Conservation (phyloP, 331 rosid species). For the Rosa hybrid region DNA sequence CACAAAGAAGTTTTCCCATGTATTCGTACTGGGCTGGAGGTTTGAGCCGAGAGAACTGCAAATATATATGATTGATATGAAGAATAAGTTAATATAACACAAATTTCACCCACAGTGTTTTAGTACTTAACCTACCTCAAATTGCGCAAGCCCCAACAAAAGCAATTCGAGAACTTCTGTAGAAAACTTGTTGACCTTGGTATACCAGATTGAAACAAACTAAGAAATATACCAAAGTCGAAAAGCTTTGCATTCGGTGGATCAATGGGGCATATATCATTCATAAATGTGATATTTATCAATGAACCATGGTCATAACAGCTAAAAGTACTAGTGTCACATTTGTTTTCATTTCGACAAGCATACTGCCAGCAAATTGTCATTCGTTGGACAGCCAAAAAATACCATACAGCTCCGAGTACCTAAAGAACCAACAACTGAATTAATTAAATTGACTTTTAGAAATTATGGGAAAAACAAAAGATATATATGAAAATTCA, state of each 20-base stretch:
- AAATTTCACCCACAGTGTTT: too few relatives aligned
- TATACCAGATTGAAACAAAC: background rate
- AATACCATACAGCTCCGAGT: background rate
- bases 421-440: background rate
- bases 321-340: background rate
- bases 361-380: background rate
- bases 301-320: background rate
- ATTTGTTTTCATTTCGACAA: background rate
- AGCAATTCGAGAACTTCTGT: background rate
- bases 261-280: background rate
- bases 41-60: background rate
- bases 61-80: too few relatives aligned
- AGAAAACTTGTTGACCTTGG: background rate
- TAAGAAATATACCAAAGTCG: conserved; percentile 8
- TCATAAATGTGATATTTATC: background rate
- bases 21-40: background rate
- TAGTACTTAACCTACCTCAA: background rate
- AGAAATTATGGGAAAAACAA: background rate
- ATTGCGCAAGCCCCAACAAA: conserved; percentile 16
- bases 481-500: too few relatives aligned
- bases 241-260: background rate
- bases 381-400: background rate
- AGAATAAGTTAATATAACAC: too few relatives aligned
- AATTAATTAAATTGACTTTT: background rate
- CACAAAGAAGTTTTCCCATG: conserved; percentile 1